Percentiles rank a stretch among this genome's conserved stretches.
Conservation (phyloP, 2,329 filamentous ascomycete species). For the Aureobasidium musti region DNA sequence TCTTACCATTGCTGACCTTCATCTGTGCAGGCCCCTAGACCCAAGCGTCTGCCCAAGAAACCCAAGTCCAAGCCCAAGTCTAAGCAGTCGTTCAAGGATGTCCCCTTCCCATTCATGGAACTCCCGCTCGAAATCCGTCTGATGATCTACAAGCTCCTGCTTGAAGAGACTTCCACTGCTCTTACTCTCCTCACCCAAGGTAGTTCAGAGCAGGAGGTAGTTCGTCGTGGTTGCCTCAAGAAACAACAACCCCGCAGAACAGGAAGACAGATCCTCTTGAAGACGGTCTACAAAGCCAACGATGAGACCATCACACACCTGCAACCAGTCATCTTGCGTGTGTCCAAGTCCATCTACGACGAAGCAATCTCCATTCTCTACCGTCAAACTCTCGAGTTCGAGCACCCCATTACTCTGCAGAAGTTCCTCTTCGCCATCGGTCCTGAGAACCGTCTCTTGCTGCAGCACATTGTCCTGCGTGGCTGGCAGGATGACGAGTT, state of each 20-base stretch:
- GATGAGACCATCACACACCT: background rate
- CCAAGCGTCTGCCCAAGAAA: background rate
- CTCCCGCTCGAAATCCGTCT: slow-evolving; percentile 11
- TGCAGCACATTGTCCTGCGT: slow-evolving; percentile 1
- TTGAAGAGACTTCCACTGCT: background rate
- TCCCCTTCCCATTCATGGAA: background rate
- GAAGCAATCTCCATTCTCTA: slow-evolving; percentile 11
- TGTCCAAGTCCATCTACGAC: background rate
- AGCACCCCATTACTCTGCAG: background rate
- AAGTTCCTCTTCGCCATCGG: background rate
- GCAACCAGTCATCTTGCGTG: background rate
- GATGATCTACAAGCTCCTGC: slow-evolving; percentile 16
- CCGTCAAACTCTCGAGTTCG: slow-evolving; percentile 4
- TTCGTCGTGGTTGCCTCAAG: background rate
- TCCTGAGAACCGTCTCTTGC: background rate
- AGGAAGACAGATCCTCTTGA: background rate
- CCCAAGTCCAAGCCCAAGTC: background rate
- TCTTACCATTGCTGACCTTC: background rate
- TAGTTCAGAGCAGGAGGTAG: background rate
- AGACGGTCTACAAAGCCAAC: background rate
- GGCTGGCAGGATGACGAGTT: background rate
- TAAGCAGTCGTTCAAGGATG: background rate
- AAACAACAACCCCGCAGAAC: background rate
- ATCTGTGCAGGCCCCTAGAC: background rate
- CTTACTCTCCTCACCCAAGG: background rate